Percentiles rank a stretch among this genome's conserved stretches.
Evolutionary conservation across 192 early-diverging fungal species (phyloP).

Genomic region (Coemansia sp.): DNA sequence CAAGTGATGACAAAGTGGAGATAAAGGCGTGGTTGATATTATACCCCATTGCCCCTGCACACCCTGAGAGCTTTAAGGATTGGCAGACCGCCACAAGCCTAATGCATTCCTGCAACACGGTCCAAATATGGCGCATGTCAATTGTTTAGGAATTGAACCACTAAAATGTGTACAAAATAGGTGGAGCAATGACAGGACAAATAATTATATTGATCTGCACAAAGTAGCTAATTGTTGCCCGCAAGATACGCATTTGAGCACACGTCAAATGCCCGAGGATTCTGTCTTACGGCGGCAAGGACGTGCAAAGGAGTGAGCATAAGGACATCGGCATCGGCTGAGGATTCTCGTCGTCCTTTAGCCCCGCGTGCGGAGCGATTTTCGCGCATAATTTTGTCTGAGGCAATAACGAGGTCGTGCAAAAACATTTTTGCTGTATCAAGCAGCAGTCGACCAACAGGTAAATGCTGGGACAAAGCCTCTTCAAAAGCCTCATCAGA

Average conservation of each 20-base stretch:
- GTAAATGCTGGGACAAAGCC: constrained; percentile 41
- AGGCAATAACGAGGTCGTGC: constrained; percentile 33
- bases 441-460: constrained; percentile 40
- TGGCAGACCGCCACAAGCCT: not conserved
- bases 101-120: not conserved
- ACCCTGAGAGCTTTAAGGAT: not conserved
- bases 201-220: not conserved
- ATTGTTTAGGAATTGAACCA: constrained; percentile 2
- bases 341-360: not conserved
- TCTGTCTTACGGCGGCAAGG: constrained; percentile 33
- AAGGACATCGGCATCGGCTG: constrained; percentile 14
- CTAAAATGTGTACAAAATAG: not conserved
- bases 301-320: constrained; percentile 51
- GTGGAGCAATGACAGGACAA: constrained; percentile 1
- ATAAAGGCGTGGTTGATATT: not conserved
- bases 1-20: not conserved
- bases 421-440: constrained; percentile 46
- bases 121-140: not conserved
- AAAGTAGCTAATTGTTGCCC: constrained; percentile 2
- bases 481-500: constrained; percentile 34
- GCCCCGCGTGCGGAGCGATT: constrained; percentile 18
- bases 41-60: not conserved
- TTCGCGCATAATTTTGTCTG: constrained; percentile 30
- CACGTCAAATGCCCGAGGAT: constrained; percentile 41
- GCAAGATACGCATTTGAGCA: constrained; percentile 45